Evolutionary conservation across 805 yeast genomes (phyloP).

Genomic region (Zygotorulaspora danielsina): DNA sequence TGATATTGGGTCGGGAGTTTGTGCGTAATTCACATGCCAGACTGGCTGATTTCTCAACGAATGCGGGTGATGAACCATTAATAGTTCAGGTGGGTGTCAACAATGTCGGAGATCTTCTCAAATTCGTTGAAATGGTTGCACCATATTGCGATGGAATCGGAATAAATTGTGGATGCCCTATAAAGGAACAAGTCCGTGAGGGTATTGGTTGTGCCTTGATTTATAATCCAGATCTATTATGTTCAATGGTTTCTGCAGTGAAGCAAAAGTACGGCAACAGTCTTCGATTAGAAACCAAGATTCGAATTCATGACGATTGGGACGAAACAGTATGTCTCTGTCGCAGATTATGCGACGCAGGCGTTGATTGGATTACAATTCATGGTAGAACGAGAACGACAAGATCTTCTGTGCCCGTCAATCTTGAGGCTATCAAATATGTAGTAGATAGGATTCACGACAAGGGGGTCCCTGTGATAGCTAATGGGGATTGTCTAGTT

Average conservation of each 20-base stretch:
- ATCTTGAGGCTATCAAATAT: slow-evolving; percentile 71
- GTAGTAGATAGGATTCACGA: slow-evolving; percentile 43
- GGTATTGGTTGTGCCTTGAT: slow-evolving; percentile 97
- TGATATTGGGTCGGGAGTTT: slow-evolving; percentile 94
- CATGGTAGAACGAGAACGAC: slow-evolving; percentile 89
- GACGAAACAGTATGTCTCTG: slow-evolving; percentile 72
- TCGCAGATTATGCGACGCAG: slow-evolving; percentile 69
- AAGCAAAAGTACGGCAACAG: slow-evolving; percentile 66
- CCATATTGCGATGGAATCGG: slow-evolving; percentile 94
- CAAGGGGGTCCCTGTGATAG: slow-evolving; percentile 79
- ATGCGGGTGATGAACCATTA: slow-evolving; percentile 60
- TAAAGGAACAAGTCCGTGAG: slow-evolving; percentile 87
- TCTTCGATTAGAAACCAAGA: slow-evolving; percentile 85
- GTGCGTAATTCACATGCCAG: slow-evolving; percentile 81
- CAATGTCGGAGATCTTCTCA: slow-evolving; percentile 71
- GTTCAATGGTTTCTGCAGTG: slow-evolving; percentile 79
- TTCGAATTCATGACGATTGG: slow-evolving; percentile 76
- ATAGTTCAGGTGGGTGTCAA: slow-evolving; percentile 90
- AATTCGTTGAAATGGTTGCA: slow-evolving; percentile 83
- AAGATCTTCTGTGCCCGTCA: slow-evolving; percentile 77
- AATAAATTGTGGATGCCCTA: slow-evolving; percentile 96
- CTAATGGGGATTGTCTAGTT: slow-evolving; percentile 91
- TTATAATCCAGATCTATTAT: slow-evolving; percentile 73
- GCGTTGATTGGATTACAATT: slow-evolving; percentile 90
- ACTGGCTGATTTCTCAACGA: slow-evolving; percentile 78